Conservation (phyloP, 768 basidiomycete genomes). For the Tylopilus plumbeoviolaceoides region DNA sequence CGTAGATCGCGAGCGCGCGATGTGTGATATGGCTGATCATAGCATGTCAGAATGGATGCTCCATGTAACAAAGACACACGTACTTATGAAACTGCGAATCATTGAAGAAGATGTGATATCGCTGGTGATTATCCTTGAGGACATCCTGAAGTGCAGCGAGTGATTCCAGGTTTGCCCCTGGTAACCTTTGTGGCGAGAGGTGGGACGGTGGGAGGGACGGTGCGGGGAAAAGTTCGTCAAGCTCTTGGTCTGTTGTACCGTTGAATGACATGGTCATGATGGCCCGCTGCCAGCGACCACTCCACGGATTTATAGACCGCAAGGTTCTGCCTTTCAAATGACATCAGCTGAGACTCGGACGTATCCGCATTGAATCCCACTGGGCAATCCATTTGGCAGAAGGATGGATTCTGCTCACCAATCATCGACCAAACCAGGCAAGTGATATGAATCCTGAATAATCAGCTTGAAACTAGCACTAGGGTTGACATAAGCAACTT, state of each 20-base stretch:
- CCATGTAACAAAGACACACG: neutral
- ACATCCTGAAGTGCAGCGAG: conserved; percentile 26
- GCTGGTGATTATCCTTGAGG: conserved; percentile 47
- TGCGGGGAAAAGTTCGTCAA: conserved; percentile 23
- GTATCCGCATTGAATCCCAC: no score
- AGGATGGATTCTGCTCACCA: no score
- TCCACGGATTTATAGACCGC: no score
- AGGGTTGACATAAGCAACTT: no score
- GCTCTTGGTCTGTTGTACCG: neutral
- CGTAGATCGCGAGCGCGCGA: conserved; percentile 29
- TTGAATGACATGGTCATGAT: conserved; percentile 11
- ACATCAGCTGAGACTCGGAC: no score
- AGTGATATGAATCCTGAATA: no score
- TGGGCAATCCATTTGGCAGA: no score
- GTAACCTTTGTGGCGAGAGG: conserved; percentile 25
- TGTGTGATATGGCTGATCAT: conserved; percentile 27
- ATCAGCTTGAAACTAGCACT: no score
- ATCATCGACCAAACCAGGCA: no score
- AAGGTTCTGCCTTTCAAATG: no score
- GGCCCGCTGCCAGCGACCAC: no score
- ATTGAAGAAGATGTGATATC: conserved; percentile 49
- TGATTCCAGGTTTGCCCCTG: conserved; percentile 23
- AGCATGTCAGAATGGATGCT: neutral
- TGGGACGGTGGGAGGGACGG: conserved; percentile 26
- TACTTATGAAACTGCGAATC: conserved; percentile 49